Percentiles rank a stretch among this genome's conserved stretches.
These are phyloP conservation scores for Carex myosuroides DNA, from an alignment of 176 grass and related monocot species.

Conservation along the genomic window DNA sequence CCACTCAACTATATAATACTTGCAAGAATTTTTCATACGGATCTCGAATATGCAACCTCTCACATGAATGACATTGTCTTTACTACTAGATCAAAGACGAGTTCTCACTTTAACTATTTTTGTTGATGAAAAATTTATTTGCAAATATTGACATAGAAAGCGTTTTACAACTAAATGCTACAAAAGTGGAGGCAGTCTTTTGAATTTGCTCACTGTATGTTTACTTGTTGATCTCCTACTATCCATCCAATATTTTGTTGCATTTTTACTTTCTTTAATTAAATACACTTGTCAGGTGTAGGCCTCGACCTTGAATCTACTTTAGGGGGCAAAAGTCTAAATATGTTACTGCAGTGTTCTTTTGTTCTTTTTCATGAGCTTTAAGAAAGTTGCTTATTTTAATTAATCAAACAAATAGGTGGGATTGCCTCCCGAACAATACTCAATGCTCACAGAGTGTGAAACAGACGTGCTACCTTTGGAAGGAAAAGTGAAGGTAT, in stretches of 20 bases:
- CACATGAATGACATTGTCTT: too few relatives aligned
- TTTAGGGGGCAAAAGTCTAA: background rate
- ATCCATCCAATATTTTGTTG: background rate
- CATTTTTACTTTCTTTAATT: background rate
- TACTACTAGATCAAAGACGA: too few relatives aligned
- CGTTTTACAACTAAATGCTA: background rate
- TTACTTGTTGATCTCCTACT: background rate
- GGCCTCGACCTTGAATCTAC: background rate
- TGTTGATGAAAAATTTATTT: background rate
- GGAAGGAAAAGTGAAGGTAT: slow-evolving; percentile 91
- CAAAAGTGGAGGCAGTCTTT: background rate
- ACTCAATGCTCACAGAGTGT: slow-evolving; percentile 78
- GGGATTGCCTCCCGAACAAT: slow-evolving; percentile 72
- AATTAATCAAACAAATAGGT: slow-evolving; percentile 27
- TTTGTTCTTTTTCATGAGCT: background rate
- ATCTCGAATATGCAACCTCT: too few relatives aligned
- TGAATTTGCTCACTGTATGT: background rate
- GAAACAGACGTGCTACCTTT: slow-evolving; percentile 98
- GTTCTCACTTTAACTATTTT: background rate
- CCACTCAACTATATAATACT: too few relatives aligned
- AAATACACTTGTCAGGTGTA: background rate
- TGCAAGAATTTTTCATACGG: too few relatives aligned
- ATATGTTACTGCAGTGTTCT: background rate
- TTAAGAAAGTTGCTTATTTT: background rate
- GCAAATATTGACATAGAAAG: background rate